phyloP scores from a whole-genome alignment of 805 yeast species.

The Wickerhamomyces silvicola region DNA sequence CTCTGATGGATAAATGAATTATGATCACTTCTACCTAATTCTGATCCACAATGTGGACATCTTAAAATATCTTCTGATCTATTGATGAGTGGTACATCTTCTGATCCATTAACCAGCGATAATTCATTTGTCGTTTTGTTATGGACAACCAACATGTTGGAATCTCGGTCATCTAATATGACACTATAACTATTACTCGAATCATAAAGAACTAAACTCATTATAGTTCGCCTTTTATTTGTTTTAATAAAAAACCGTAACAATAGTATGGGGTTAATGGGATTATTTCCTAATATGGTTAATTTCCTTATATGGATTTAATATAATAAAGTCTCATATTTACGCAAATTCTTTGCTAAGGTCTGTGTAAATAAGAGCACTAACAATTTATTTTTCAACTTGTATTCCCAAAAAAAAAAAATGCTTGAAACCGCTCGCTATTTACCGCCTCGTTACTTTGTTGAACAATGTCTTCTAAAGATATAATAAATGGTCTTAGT shows the following conservation, averaged over 20 bases:
- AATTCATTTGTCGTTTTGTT: background rate
- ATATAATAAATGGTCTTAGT: conserved; percentile 4
- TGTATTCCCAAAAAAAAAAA: too few species aligned
- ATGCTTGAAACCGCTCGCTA: too few species aligned
- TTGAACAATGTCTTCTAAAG: conserved; percentile 8
- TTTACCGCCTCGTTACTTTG: too few species aligned
- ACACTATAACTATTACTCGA: background rate
- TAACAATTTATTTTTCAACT: too few species aligned
- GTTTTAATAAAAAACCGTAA: too few species aligned
- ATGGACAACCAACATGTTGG: conserved; percentile 1
- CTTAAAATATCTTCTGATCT: background rate
- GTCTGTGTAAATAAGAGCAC: too few species aligned
- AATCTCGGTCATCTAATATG: background rate
- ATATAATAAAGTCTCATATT: too few species aligned
- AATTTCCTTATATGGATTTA: too few species aligned
- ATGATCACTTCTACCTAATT: background rate
- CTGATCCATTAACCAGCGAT: background rate
- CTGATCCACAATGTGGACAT: conserved; percentile 1
- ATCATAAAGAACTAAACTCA: background rate
- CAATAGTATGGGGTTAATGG: too few species aligned
- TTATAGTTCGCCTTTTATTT: too few species aligned
- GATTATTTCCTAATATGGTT: too few species aligned
- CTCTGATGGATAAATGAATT: conserved; percentile 7
- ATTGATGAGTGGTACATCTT: background rate
- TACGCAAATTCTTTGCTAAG: too few species aligned